Percentiles rank a stretch among this genome's conserved stretches.
Evolutionary conservation across 2,329 filamentous ascomycete species (phyloP).

Genomic region (Botrytis elliptica): DNA sequence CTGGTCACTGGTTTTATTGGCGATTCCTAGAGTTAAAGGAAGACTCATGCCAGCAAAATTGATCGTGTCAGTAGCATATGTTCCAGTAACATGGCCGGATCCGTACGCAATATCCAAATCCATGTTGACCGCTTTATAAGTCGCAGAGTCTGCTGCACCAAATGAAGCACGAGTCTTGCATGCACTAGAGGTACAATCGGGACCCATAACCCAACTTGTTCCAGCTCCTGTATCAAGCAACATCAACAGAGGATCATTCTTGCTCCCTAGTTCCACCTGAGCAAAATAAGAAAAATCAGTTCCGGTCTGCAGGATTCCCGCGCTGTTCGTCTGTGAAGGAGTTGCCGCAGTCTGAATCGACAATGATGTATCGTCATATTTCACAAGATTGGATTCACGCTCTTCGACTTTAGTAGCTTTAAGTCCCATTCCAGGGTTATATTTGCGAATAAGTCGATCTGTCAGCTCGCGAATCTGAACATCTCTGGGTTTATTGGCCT

Average conservation of each 20-base stretch:
- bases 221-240: constrained; percentile 65
- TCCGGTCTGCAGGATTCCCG: constrained; percentile 62
- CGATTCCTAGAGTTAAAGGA: constrained; percentile 69
- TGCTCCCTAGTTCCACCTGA: constrained; percentile 55
- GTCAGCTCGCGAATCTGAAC: constrained; percentile 28
- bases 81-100: constrained; percentile 69
- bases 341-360: constrained; percentile 34
- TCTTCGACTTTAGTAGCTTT: constrained; percentile 6
- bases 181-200: constrained; percentile 62
- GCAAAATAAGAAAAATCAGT: constrained; percentile 66
- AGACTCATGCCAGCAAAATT: constrained; percentile 64
- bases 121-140: constrained; percentile 52
- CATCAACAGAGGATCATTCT: constrained; percentile 56
- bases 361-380: constrained; percentile 30
- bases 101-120: constrained; percentile 73
- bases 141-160: constrained; percentile 62
- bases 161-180: constrained; percentile 72
- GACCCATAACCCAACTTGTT: constrained; percentile 82
- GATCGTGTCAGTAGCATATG: constrained; percentile 64
- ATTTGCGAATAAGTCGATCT: constrained; percentile 33
- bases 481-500: constrained; percentile 27
- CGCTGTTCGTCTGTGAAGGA: constrained; percentile 49
- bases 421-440: constrained; percentile 25
- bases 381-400: constrained; percentile 23
- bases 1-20: constrained; percentile 67